phyloP scores from a whole-genome alignment of 2,329 filamentous ascomycete species.

The Zalaria sp. region DNA sequence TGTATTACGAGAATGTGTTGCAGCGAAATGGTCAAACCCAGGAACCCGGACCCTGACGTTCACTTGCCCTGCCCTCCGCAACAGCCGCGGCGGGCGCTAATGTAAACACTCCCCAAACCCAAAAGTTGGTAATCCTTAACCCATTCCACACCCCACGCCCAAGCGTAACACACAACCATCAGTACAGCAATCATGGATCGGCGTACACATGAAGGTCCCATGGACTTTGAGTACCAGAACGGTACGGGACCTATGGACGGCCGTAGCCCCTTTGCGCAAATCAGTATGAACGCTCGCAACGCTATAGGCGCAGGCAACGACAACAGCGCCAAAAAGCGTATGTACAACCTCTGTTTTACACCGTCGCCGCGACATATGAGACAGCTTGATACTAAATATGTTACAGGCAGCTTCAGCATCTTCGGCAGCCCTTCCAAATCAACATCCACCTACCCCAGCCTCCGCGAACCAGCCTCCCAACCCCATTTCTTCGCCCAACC shows the following conservation, averaged over 20 bases:
- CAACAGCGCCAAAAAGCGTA: constrained; percentile 24
- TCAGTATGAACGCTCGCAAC: constrained; percentile 19
- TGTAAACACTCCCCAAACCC: too few relatives aligned
- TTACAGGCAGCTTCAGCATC: constrained; percentile 15
- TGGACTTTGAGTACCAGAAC: constrained; percentile 42
- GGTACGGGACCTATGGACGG: constrained; percentile 29
- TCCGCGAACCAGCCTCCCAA: constrained; percentile 36
- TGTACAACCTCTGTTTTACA: constrained; percentile 9
- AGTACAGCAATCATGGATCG: constrained; percentile 13
- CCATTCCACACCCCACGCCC: too few relatives aligned
- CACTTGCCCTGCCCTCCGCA: too few relatives aligned
- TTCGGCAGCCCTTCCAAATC: constrained; percentile 33
- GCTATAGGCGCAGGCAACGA: constrained; percentile 7
- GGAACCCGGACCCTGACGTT: too few relatives aligned
- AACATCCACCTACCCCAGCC: constrained; percentile 20
- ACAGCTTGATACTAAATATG: background rate
- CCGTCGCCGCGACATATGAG: background rate
- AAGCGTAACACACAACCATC: too few relatives aligned
- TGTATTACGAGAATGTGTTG: too few relatives aligned
- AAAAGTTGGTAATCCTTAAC: too few relatives aligned
- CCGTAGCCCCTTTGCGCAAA: constrained; percentile 30
- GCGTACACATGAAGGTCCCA: constrained; percentile 30
- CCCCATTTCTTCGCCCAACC: constrained; percentile 30
- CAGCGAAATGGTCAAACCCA: too few relatives aligned
- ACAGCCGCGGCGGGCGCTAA: too few relatives aligned